Evolutionary conservation across 1,284 basidiomycete species (phyloP), one percentile per base, ranked within the genome.

Genomic region (Hemileccinum hortonii): DNA sequence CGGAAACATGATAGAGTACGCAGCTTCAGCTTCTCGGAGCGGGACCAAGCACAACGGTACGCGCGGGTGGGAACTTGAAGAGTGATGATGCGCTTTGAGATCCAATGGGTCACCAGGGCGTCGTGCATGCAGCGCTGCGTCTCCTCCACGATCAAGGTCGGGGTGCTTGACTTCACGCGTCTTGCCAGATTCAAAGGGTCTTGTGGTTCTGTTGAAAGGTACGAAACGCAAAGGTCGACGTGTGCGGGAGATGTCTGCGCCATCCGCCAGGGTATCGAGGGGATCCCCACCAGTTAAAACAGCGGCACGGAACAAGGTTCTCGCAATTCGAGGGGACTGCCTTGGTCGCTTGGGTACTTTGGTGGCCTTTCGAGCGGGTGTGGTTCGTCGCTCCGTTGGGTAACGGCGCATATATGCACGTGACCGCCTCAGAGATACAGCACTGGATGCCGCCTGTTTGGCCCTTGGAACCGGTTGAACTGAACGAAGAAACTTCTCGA

Each of bases 211-310:
- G 47, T 60, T 47, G 38, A 64, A 50, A 40, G 61, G 53, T 5
- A 67, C 67, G 22, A 67, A 70, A 19, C 57, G 53, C 47, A 67
- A 49, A 32, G 66, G 66, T 14, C 58, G 64, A 0, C 64, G 63
- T 10, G 57, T 36, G 46, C 2, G 42, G 19, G 56, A 52, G 46
- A 50, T 14, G 22, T 61, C 52, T 14, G 50, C 47, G 19, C 21
- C 41, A 12, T 58, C 54, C 30, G 39, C 22, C 49, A 66, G 42
- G 26, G 38, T 51, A 30, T 62, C 53, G 22, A 54, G 32, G 15
- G 66, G 65, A 49, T 70, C 57, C 7, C 57, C 69, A 26, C 49
- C 55, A 4, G 67, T 46, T 12, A 70, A 50, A 21, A 70, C 55
- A 16, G 56, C 52, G 12, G 66, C 67, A 24, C 66, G 61, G 39